Evolutionary conservation across 2,329 filamentous ascomycete genomes (phyloP).

Genomic region (Immersiporthe knoxdaviesiana): DNA sequence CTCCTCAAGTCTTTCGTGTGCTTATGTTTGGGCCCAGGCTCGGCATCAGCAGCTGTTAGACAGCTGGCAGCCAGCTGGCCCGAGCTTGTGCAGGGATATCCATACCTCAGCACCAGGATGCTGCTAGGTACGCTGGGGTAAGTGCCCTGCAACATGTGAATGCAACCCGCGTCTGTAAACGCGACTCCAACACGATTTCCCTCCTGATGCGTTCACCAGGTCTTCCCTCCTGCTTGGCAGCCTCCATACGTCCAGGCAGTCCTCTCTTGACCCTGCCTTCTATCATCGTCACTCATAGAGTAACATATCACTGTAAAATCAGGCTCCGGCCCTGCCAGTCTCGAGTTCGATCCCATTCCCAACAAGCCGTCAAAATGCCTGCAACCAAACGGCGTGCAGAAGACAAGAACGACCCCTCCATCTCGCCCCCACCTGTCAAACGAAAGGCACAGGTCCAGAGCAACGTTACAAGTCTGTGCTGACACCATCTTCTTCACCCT

Average conservation of each 20-base stretch:
- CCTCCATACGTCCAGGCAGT: background rate
- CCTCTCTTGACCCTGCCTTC: background rate
- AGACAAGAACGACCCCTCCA: slow-evolving; percentile 41
- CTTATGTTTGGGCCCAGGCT: background rate
- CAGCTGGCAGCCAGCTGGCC: background rate
- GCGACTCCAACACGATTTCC: background rate
- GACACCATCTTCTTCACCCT: background rate
- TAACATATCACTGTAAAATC: background rate
- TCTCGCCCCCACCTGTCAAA: slow-evolving; percentile 59
- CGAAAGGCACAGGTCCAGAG: slow-evolving; percentile 56
- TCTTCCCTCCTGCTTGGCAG: background rate
- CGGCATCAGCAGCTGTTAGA: background rate
- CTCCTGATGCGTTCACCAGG: background rate
- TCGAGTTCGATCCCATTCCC: background rate
- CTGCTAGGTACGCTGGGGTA: background rate
- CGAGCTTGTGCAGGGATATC: background rate
- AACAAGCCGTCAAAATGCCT: slow-evolving; percentile 19
- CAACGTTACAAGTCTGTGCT: slow-evolving; percentile 52
- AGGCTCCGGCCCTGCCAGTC: background rate
- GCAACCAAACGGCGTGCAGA: slow-evolving; percentile 33
- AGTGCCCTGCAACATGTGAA: background rate
- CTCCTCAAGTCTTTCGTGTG: background rate
- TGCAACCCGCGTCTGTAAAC: background rate
- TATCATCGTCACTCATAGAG: background rate
- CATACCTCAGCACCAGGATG: background rate